Conservation (phyloP, 257 asterid genomes). For the Salvia hispanica region DNA sequence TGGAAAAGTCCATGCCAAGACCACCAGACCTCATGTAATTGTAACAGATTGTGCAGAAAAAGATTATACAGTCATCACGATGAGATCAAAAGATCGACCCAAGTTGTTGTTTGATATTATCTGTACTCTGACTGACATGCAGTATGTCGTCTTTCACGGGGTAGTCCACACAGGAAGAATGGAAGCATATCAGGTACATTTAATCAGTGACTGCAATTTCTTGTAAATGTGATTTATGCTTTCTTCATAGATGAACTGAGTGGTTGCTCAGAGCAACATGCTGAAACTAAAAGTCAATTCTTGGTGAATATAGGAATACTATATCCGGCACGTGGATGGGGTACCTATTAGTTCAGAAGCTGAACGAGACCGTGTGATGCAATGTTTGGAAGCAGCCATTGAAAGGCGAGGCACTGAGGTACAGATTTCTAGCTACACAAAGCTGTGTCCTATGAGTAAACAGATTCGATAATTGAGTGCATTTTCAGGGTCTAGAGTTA, state of each 20-base stretch:
- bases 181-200: conserved; percentile 77
- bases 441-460: background rate
- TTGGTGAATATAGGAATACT: conserved; percentile 57
- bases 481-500: conserved; percentile 65
- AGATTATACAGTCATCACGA: conserved; percentile 70
- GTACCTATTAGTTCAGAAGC: conserved; percentile 79
- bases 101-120: conserved; percentile 78
- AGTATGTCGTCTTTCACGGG: conserved; percentile 79
- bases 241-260: background rate
- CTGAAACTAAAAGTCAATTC: conserved; percentile 8
- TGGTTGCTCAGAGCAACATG: background rate
- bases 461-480: conserved; percentile 13
- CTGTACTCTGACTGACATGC: conserved; percentile 86
- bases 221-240: background rate
- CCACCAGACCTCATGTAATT: conserved; percentile 53
- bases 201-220: background rate
- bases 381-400: conserved; percentile 84
- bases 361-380: conserved; percentile 74
- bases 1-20: conserved; percentile 39
- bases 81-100: conserved; percentile 77
- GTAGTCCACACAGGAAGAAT: conserved; percentile 65
- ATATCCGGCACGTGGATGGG: conserved; percentile 80
- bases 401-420: conserved; percentile 82
- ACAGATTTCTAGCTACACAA: background rate
- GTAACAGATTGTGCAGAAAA: conserved; percentile 62